Evolutionary conservation across 176 grass and related monocot genomes (phyloP), one percentile per base, ranked within the genome.

Genomic region (Raddia distichophylla): DNA sequence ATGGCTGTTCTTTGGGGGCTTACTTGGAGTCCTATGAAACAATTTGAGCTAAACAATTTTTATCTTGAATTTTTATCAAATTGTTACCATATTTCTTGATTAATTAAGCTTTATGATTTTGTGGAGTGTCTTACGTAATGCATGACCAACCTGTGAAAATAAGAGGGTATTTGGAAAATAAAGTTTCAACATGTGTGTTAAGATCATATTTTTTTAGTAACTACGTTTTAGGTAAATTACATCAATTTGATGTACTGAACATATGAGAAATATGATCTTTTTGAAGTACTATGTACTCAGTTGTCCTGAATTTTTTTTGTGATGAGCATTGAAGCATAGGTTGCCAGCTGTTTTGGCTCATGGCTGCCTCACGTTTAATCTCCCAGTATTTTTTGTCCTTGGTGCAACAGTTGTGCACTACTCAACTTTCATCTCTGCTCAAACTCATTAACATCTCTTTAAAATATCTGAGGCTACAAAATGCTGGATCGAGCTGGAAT

Each of bases 381-480:
- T 64, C 45, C 27, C 61, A 50, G 46, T 64, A 8, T 64, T 3
- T 40, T 17, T 34, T 78, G 46, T 19, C 16, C 10, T 51, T 64
- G 11, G 12, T 64, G 46, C 5, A 45, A 35, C 27, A 62, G 11
- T 44, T 59, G 10, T 75, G 73, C 11, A 75, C 10, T 76, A 17
- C 57, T 33, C 22, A 64, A 64, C 15, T 35, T 78, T 78, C 35
- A 34, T 9, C 14, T 50, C 22, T 64, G 44, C 15, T 34, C 8
- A 4, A 33, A 63, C 11, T 40, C 51, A 40, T 73, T n/a, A 72
- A 72, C 22, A 54, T 57, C 43, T 22, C 59, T 64, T 64, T 64
- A 51, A 64, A 64, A 50, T 50, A 35, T 78, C 60, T 78, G 7
- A 65, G 64, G 60, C 76, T 75, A 42, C 54, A 60, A 44, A 75